Base-by-base conservation (phyloP, 306 rosid genomes). In the Cercis canadensis region DNA sequence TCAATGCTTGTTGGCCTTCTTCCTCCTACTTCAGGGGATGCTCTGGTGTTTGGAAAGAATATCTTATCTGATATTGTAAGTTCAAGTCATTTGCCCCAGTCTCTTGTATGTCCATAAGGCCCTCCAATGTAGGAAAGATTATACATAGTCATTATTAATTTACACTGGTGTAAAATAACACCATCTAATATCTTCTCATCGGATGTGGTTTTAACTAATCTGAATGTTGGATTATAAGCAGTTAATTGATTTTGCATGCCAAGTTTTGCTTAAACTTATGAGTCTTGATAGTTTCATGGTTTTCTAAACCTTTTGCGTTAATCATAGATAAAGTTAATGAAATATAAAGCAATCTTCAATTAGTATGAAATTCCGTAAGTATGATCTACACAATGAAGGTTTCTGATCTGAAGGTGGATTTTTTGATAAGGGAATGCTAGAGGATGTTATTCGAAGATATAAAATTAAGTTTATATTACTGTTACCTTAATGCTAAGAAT, bases 1-100 rank as follows among this genome's bases (percentile, higher is more conserved):
- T 88, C 98, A 43, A 93, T 93, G 97, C 97, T 93, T 65, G 98
- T 93, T 70, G 98, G 98, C 65, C 96, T 90, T 72, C 78, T 87
- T 90, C 83, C 83, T 69, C 98, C 98, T 65, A 85, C 96, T 79
- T 83, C 90, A 32, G 98, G 98, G 78, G 98, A 93, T 81, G 98
- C 98, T 72, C 76, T 86, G 77, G 84, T 93, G 70, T 89, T 88
- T 75, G 97, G 98, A 79, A 88, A 90, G 74, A 93, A 83, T 83
- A 88, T 93, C 68, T 40, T 74, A 36, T 77, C 87, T 3, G 94
- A 88, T 49, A 90, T 93, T 90, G 98, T 90, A 79, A 85, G 50
- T 72, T 77, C 15, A 37, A 39, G 72, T 69, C 43, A n/a, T 54
- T 72, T 67, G 36, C 63, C 24, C 13, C 56, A 21, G 3, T 34